Evolutionary conservation across 371 early-diverging fungal genomes (phyloP).

Genomic region (Mortierella sp.): DNA sequence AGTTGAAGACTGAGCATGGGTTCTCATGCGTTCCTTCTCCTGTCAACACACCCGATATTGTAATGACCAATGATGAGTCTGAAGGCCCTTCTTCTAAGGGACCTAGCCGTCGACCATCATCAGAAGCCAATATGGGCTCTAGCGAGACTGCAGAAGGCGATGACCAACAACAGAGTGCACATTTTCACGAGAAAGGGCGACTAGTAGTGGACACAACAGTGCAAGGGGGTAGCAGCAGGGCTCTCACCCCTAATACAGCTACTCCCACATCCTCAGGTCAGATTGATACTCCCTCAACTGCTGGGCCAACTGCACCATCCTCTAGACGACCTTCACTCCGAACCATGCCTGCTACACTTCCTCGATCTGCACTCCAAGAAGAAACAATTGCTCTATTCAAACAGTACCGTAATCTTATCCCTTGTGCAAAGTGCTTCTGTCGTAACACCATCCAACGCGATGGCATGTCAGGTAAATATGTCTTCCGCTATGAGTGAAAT

Average conservation of each 20-base stretch:
- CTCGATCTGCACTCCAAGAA: slow-evolving; percentile 49
- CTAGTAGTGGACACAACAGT: slow-evolving; percentile 9
- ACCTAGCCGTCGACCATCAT: slow-evolving; percentile 17
- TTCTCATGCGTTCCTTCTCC: slow-evolving; percentile 10
- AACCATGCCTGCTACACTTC: slow-evolving; percentile 43
- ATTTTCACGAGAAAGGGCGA: slow-evolving; percentile 14
- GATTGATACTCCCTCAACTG: background rate
- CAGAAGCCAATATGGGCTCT: slow-evolving; percentile 18
- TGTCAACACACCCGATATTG: slow-evolving; percentile 15
- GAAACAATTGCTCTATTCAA: slow-evolving; percentile 52
- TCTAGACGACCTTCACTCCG: slow-evolving; percentile 39
- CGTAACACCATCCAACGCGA: slow-evolving; percentile 57
- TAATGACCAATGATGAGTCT: slow-evolving; percentile 15
- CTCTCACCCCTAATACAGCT: background rate
- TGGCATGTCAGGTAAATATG: slow-evolving; percentile 54
- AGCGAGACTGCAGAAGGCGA: slow-evolving; percentile 1
- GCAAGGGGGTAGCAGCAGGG: background rate
- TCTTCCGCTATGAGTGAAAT: background rate
- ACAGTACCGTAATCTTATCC: slow-evolving; percentile 42
- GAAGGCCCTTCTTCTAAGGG: background rate
- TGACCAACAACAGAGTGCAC: background rate
- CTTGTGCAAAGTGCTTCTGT: slow-evolving; percentile 48
- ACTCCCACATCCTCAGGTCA: background rate
- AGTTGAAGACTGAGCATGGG: slow-evolving; percentile 42
- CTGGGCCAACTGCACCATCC: slow-evolving; percentile 15